Conservation (phyloP, 257 asterid genomes). For the Capsicum chinense region DNA sequence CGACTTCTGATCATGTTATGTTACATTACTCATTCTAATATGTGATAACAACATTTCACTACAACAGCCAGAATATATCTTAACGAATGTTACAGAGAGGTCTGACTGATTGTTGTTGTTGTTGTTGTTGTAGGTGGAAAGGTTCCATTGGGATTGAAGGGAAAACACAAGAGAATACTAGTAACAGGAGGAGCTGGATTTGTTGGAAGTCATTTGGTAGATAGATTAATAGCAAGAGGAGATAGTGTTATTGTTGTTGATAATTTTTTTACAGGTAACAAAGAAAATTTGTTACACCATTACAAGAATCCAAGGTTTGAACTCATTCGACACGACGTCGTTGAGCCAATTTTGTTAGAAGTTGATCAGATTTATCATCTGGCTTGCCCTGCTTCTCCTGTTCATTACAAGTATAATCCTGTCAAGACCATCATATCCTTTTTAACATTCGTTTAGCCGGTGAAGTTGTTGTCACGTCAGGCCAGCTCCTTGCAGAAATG, state of each 20-base stretch:
- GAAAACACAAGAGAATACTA: constrained; percentile 62
- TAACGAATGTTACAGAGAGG: background rate
- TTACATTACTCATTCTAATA: too few species aligned
- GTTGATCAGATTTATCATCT: constrained; percentile 90
- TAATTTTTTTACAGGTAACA: constrained; percentile 79
- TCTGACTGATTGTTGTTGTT: background rate
- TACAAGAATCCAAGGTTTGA: constrained; percentile 66
- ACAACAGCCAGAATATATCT: background rate
- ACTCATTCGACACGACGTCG: constrained; percentile 88
- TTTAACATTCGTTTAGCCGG: too few species aligned
- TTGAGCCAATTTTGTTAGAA: constrained; percentile 84
- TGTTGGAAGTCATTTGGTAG: constrained; percentile 93
- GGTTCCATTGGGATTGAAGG: constrained; percentile 67
- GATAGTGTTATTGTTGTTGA: constrained; percentile 85
- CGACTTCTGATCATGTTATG: too few species aligned
- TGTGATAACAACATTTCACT: too few species aligned
- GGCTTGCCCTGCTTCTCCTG: constrained; percentile 99
- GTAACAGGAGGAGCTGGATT: constrained; percentile 98
- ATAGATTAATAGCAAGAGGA: constrained; percentile 74
- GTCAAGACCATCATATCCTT: constrained; percentile 94
- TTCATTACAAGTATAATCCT: constrained; percentile 90
- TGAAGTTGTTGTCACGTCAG: too few species aligned
- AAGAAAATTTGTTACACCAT: constrained; percentile 74
- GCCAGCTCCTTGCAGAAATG: too few species aligned
- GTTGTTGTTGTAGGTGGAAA: constrained; percentile 54